phyloP scores from a whole-genome alignment of 139 green algal genomes.

The Chlamydomonas sphaeroides region DNA sequence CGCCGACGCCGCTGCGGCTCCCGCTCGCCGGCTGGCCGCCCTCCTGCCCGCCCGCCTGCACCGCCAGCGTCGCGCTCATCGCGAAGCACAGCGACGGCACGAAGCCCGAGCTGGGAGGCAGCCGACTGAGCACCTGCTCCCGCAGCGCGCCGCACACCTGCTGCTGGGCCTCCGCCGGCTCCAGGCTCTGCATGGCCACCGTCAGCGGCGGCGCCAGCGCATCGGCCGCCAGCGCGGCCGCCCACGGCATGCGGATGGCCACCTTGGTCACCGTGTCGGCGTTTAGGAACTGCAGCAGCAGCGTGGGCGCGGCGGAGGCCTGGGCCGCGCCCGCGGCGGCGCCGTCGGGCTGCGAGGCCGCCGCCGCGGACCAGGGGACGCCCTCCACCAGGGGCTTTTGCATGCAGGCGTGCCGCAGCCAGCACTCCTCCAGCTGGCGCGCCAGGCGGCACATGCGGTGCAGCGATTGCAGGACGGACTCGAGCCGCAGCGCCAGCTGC shows the following conservation, averaged over 20 bases:
- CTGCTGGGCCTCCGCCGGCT: constrained; percentile 2
- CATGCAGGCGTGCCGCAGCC: constrained; percentile 22
- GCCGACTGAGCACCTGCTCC: background rate
- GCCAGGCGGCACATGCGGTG: background rate
- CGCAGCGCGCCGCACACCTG: background rate
- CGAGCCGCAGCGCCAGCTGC: background rate
- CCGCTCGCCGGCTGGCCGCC: no score
- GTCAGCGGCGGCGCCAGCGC: background rate
- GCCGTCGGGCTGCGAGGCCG: no score
- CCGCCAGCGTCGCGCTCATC: constrained; percentile 28
- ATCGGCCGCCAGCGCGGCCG: background rate
- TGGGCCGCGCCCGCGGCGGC: no score
- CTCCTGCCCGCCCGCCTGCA: background rate
- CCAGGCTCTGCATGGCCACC: constrained; percentile 11
- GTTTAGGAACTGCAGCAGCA: constrained; percentile 24
- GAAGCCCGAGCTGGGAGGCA: background rate
- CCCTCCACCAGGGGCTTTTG: background rate
- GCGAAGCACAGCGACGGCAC: constrained; percentile 3
- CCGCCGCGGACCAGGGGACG: no score
- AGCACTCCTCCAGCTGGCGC: constrained; percentile 22
- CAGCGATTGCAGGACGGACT: constrained; percentile 8
- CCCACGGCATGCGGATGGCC: constrained; percentile 14
- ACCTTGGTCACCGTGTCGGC: background rate
- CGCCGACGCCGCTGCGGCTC: no score
- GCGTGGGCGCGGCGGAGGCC: background rate